Base-by-base conservation (phyloP, 495 filamentous ascomycete species). In the Cladorrhinum samala region DNA sequence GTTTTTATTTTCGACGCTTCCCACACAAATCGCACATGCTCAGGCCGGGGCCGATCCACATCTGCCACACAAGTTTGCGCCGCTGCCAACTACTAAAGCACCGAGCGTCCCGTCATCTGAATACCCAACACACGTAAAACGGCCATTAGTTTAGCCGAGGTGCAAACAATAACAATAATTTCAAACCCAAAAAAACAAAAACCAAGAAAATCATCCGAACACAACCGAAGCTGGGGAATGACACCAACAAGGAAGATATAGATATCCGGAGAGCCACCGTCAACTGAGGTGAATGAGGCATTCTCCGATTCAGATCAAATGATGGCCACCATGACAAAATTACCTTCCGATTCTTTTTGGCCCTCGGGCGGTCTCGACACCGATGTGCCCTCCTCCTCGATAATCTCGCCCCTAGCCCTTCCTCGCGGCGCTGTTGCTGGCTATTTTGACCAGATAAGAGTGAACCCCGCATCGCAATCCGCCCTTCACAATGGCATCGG, bases 341-440 rank as follows among this genome's bases (percentile, higher is more conserved):
- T 67, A 11, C 59, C 66, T 19, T 52, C 62, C 44, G 62, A 70
- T 23, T 66, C 68, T 11, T 64, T 67, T 50, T 60, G 57, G 61
- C 68, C 66, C 8, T 48, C 53, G 40, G 58, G 63, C 42, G 43
- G 53, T 30, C 51, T 56, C 16, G 66, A 70, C 37, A 54, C 43
- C 24, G 63, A 57, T 41, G 45, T 44, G 21, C 53, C 54, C 9
- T 56, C 67, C 24, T 57, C 66, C 38, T 67, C 71, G 20, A 47
- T 74, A 48, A 71, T 73, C 45, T 74, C 72, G 4, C 72, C 71
- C 9, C 51, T 75, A 38, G 53, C 66, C 20, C 57, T 75, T 46
- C 67, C 71, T 24, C 68, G 60, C 20, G 65, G 67, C 18, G 46
- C 68, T 6, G 11, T 11, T 42, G 38, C 54, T 9, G 62, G 66